Base-by-base conservation (phyloP, 805 yeast species). In the Hanseniaspora mollemarum region DNA sequence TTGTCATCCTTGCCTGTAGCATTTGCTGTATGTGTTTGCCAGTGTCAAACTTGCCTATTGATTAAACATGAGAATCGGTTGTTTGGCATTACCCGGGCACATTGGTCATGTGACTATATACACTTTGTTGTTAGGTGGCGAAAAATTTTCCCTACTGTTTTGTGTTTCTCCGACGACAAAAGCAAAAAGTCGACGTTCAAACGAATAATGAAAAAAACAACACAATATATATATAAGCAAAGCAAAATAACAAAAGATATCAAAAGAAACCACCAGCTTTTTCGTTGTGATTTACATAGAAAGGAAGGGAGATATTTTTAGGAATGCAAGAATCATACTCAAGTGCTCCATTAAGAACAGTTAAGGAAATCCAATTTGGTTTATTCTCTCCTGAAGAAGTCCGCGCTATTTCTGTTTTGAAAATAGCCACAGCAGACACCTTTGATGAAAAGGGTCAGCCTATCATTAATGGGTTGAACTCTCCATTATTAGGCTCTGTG, bases 341-440 rank as follows among this genome's bases (percentile, higher is more conserved):
- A 54, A 87, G 96, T 73, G 98, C 98, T 55, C 98, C 98, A 51
- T 78, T 92, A 68, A 87, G 97, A 68, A 81, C 96, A 48, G 88
- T 92, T 56, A 90, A 88, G 71, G 98, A 92, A 76, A 96, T 88
- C 64, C 98, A 92, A 73, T 94, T 92, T 73, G 98, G 99, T 56
- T 80, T 92, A 61, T 78, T 92, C 56, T 87, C 97, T 28, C 98
- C 99, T 25, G 98, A 92, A 71, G 98, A 92, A 73, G 76, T 83
- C 56, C 83, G 96, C 68, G 96, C 97, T 45, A 88, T 92, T 58
- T 86, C 96, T 55, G 98, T 94, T 54, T 97, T 96, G 39, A 92
- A 92, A 65, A 87, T 92, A 62, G 96, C 90, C 68, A 92, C 84
- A 62, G 98, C 99, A 21, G 99, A 92, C 69, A 92, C 96, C n/a